Evolutionary conservation across 73 alveolate species (phyloP), one percentile per base, ranked within the genome.

Genomic region (Effrenium voratum): DNA sequence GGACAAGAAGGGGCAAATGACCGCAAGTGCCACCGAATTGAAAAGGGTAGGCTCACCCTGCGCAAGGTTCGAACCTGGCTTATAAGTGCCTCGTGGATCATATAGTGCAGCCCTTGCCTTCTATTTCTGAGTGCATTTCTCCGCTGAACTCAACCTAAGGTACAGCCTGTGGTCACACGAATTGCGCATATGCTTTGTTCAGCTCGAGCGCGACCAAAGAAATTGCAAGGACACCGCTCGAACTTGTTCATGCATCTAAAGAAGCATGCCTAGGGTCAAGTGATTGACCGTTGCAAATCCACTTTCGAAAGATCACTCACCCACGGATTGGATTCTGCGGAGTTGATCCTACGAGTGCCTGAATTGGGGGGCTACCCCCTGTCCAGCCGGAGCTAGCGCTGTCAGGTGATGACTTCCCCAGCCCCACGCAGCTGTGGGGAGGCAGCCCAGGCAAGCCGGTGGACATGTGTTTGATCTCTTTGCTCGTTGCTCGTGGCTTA

Each of bases 351-450:
- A 52, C 63, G 63, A 8, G 8, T 52, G 63, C 8, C 26, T 8
- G 19, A 8, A 12, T 8, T 19, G 26, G 63, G 63, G 19, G 26
- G 26, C 63, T 12, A 12, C 63, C 8, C 63, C 63, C 19, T 52
- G 8, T 19, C 19, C 63, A 52, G 8, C 63, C 79, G 79, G 1
- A 66, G 10, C 79, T 40, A 30, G n/a, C n/a, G n/a, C n/a, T n/a
- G n/a, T n/a, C n/a, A 66, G 79, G 79, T 66, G 79, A 66, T 30
- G 79, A 66, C 79, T 66, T 66, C 30, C 79, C 79, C 16, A 4
- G 79, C 43, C 79, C 79, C 16, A 66, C 79, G 30, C 79, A 66
- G 79, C 16, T 66, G 41, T 66, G 79, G 79, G 79, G 79, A 66
- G 79, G 79, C 40, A 10, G 19, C 8, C 63, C 63, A 19, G 19